A percentile compares a stretch with the other conserved stretches of the same genome.
Evolutionary conservation across 257 asterid species (phyloP).

Genomic region (Paraleonurus japonicus): DNA sequence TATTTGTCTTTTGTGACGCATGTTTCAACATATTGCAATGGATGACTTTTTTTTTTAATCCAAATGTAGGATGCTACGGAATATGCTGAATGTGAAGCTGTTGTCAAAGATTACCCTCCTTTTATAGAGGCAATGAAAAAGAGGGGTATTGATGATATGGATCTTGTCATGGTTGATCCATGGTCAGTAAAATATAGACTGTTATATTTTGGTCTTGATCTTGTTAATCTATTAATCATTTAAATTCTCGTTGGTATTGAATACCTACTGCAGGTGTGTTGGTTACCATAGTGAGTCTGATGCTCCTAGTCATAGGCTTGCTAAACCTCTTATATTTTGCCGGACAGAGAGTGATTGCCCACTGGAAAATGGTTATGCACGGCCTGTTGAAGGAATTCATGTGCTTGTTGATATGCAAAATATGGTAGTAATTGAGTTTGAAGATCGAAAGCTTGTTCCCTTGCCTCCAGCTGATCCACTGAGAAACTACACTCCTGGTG

Average conservation of each 20-base stretch:
- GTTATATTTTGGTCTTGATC: conserved; percentile 11
- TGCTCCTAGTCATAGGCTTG: conserved; percentile 95
- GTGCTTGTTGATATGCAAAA: conserved; percentile 95
- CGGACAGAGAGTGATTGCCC: conserved; percentile 97
- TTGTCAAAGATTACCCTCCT: conserved; percentile 86
- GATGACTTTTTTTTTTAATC: neutral
- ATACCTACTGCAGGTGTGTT: conserved; percentile 70
- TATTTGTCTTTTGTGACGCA: neutral
- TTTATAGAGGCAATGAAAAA: conserved; percentile 95
- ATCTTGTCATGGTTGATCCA: conserved; percentile 98
- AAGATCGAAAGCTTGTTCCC: conserved; percentile 92
- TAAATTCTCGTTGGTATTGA: conserved; percentile 19
- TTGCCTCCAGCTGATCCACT: conserved; percentile 95
- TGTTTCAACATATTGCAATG: neutral
- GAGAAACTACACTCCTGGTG: conserved; percentile 91
- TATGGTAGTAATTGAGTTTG: conserved; percentile 89
- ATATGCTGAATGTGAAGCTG: conserved; percentile 98
- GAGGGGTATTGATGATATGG: conserved; percentile 99
- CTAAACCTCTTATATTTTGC: conserved; percentile 93
- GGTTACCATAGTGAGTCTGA: conserved; percentile 91
- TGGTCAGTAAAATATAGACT: conserved; percentile 54
- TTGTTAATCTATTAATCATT: conserved; percentile 7
- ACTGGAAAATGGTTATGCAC: conserved; percentile 95
- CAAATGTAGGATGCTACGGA: conserved; percentile 82
- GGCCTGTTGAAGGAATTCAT: conserved; percentile 96